Percentiles rank a stretch among this genome's conserved stretches.
phyloP scores from a whole-genome alignment of 352 stramenopile species.

The Phytophthora fragariae region DNA sequence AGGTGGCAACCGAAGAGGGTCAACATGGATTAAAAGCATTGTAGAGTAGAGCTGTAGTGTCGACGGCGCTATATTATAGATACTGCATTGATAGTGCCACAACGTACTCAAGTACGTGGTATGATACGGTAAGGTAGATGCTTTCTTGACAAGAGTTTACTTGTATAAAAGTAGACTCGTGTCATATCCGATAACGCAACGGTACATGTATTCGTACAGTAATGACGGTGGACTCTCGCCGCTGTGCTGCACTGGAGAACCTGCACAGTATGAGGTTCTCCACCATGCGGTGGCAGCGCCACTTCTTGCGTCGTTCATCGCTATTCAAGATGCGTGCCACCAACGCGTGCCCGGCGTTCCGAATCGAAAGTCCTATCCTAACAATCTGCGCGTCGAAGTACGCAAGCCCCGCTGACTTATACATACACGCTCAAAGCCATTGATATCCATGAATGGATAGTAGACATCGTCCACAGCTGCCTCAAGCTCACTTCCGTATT shows the following conservation, averaged over 20 bases:
- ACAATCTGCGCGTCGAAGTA: neutral
- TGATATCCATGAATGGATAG: neutral
- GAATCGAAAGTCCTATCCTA: neutral
- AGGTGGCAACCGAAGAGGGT: neutral
- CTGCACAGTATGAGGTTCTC: no score
- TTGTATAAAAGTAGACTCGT: no score
- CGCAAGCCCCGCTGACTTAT: neutral
- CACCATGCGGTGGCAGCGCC: neutral
- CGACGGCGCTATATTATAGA: no score
- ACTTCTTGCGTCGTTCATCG: neutral
- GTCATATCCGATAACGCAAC: no score
- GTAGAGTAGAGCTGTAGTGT: neutral
- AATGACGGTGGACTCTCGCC: no score
- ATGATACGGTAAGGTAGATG: no score
- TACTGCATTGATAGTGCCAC: no score
- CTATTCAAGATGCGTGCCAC: neutral
- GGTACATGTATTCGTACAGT: no score
- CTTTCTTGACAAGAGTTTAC: no score
- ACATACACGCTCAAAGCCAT: neutral
- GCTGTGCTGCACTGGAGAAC: no score
- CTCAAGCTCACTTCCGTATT: neutral
- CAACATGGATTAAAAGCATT: neutral
- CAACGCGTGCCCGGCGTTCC: neutral
- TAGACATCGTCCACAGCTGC: neutral
- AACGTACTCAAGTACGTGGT: no score